Conservation (phyloP, 306 rosid genomes). For the Fagus crenata region DNA sequence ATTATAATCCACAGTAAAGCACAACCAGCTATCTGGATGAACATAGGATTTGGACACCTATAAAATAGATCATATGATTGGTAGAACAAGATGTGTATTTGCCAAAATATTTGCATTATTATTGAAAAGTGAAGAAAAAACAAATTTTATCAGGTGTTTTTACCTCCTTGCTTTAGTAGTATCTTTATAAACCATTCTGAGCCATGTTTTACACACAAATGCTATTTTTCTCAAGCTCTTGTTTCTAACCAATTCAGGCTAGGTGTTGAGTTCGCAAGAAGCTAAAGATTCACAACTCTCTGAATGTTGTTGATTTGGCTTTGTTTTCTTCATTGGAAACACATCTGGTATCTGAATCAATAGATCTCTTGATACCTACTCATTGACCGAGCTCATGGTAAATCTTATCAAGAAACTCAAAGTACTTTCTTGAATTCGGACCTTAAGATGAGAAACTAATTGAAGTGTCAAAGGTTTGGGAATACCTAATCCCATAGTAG, state of each 20-base stretch:
- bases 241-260: not conserved
- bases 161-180: not conserved
- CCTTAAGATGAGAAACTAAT: not conserved
- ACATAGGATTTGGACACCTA: not conserved
- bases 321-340: not conserved
- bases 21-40: constrained; percentile 6
- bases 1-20: not conserved
- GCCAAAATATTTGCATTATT: not conserved
- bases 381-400: not conserved
- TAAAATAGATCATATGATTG: not conserved
- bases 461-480: not conserved
- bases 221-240: not conserved
- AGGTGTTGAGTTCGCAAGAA: not conserved
- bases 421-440: not conserved
- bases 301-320: not conserved
- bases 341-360: not conserved
- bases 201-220: not conserved
- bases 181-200: not conserved
- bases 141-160: not conserved
- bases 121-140: not conserved
- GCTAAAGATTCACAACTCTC: not conserved
- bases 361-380: not conserved
- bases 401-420: not conserved
- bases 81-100: too few species aligned
- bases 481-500: too few species aligned